Evolutionary conservation across 495 filamentous ascomycete genomes (phyloP).

Genomic region (Xylaria scruposa): DNA sequence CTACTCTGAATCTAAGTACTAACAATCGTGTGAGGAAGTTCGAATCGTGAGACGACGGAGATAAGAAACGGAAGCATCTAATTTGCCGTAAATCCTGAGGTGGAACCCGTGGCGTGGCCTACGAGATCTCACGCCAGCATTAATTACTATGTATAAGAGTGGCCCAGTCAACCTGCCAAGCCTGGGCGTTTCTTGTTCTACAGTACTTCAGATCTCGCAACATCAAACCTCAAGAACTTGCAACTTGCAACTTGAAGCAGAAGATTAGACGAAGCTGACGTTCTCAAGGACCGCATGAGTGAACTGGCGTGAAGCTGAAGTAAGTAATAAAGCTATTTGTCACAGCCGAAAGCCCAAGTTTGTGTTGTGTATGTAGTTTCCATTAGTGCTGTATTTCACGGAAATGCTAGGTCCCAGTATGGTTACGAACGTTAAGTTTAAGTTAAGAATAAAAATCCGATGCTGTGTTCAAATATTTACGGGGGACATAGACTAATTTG

Average conservation of each 20-base stretch:
- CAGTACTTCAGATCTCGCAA: background rate
- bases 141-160: background rate
- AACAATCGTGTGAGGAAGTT: constrained; percentile 12
- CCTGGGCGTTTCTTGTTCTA: background rate
- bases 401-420: background rate
- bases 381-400: background rate
- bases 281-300: background rate
- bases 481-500: background rate
- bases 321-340: background rate
- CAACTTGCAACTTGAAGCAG: background rate
- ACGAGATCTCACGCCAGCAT: background rate
- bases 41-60: constrained; percentile 3
- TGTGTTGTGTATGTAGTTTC: background rate
- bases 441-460: background rate
- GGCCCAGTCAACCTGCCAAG: background rate
- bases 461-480: background rate
- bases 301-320: background rate
- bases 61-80: constrained; percentile 20
- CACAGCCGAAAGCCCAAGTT: background rate
- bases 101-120: background rate
- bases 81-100: constrained; percentile 3
- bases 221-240: background rate
- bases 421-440: background rate
- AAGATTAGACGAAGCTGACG: background rate
- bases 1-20: background rate